phyloP scores from a whole-genome alignment of 352 stramenopile genomes.

The Aphanomyces invadans region DNA sequence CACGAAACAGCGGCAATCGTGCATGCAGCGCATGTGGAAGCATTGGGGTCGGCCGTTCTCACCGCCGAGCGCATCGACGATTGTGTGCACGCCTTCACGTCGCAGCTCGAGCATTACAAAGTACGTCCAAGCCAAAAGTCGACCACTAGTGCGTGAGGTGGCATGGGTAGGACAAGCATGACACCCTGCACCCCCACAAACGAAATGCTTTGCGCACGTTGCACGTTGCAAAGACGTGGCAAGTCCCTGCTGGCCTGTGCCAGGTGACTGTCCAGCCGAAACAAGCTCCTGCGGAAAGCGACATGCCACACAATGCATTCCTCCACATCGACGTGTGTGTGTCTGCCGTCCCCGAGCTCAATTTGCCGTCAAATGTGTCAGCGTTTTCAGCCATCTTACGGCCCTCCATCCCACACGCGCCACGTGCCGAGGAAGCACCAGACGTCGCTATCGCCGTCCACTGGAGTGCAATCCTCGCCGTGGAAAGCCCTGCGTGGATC shows the following conservation, averaged over 20 bases:
- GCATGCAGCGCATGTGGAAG: slow-evolving; percentile 42
- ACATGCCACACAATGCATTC: not conserved
- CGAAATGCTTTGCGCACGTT: slow-evolving; percentile 9
- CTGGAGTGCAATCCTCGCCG: not conserved
- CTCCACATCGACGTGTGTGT: not conserved
- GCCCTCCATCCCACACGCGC: not conserved
- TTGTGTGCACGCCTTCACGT: slow-evolving; percentile 6
- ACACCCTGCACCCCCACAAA: not conserved
- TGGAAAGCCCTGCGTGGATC: not conserved
- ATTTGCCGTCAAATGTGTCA: not conserved
- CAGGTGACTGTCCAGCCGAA: not conserved
- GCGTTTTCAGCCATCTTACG: not conserved
- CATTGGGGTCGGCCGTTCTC: slow-evolving; percentile 31
- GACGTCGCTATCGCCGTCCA: not conserved
- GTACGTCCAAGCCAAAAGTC: not conserved
- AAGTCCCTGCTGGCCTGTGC: not conserved
- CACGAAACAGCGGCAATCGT: slow-evolving; percentile 33
- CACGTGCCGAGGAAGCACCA: too few relatives aligned
- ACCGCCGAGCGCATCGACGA: not conserved
- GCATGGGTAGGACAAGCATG: slow-evolving; percentile 2
- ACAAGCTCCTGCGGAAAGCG: not conserved
- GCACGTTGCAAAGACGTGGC: not conserved
- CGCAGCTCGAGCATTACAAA: slow-evolving; percentile 1
- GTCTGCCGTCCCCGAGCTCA: not conserved
- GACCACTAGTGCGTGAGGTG: not conserved